Percentiles rank a stretch among this genome's conserved stretches.
Conservation (phyloP, 495 filamentous ascomycete species). For the Aspergillus bertholletiae region DNA sequence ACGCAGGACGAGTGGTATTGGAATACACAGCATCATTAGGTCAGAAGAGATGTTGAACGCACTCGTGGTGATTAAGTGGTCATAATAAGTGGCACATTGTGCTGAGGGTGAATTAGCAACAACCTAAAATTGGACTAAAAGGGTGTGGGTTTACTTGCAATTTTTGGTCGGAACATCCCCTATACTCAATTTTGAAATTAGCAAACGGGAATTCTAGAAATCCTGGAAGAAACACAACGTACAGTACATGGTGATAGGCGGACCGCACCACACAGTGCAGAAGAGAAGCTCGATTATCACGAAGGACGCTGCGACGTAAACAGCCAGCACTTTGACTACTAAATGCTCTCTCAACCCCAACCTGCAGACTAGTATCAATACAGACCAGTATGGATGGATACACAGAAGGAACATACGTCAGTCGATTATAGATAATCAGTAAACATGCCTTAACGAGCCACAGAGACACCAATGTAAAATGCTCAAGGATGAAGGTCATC, state of each 20-base stretch:
- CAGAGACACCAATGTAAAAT: background rate
- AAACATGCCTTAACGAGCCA: slow-evolving; percentile 1
- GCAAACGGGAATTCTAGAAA: no score
- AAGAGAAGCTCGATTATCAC: slow-evolving; percentile 50
- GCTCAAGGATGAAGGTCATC: background rate
- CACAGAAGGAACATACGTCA: background rate
- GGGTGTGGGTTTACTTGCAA: background rate
- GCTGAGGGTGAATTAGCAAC: background rate
- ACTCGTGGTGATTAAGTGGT: slow-evolving; percentile 53
- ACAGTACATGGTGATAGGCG: slow-evolving; percentile 49
- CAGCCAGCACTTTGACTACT: slow-evolving; percentile 42
- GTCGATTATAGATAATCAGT: background rate
- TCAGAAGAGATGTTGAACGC: slow-evolving; percentile 57
- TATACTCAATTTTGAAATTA: background rate
- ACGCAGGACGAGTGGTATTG: slow-evolving; percentile 47
- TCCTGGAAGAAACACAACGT: no score
- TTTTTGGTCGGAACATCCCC: background rate
- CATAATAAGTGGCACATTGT: slow-evolving; percentile 2
- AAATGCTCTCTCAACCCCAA: slow-evolving; percentile 40
- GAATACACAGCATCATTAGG: slow-evolving; percentile 49
- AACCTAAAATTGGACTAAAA: background rate
- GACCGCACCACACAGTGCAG: slow-evolving; percentile 49
- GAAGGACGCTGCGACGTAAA: slow-evolving; percentile 43
- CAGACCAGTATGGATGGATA: background rate
- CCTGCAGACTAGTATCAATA: slow-evolving; percentile 6